Evolutionary conservation across 2,329 filamentous ascomycete species (phyloP), one percentile per base, ranked within the genome.

Genomic region (Cladosporium sp.): DNA sequence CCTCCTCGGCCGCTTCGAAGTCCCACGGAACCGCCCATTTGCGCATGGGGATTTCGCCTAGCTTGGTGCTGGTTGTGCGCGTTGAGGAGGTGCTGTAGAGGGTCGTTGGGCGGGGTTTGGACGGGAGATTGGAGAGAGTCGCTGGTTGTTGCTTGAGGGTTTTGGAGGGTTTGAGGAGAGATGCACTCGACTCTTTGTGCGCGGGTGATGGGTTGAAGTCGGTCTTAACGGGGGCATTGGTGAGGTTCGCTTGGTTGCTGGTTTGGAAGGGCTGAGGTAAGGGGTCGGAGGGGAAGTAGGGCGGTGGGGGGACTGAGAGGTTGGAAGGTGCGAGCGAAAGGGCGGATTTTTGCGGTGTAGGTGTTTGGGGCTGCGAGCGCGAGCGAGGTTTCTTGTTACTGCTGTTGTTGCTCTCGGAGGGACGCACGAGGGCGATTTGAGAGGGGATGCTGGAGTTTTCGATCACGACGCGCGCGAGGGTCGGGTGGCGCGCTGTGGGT

Each of bases 31-130:
- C 62, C 1, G 65, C 62, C 73, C 73, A 75, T 41, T 68, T 66
- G 32, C 68, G 64, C 60, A 73, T 60, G 4, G 73, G 73, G 5
- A 76, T 75, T 56, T 76, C 73, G 38, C 73, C 73, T 7, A 76
- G 62, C 59, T 74, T 74, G 3, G 73, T 76, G 58, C 70, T 72
- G 17, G 69, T 69, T 36, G 50, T 47, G 1, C 37, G 34, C 7
- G 53, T 39, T 9, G 70, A 72, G 4, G 22, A 5, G 22, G 22
- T 27, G 22, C 72, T 74, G 50, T 72, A 72, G n/a, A 48, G 32
- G 63, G 65, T 7, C 68, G 27, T 17, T n/a, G n/a, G n/a, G n/a
- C n/a, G n/a, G n/a, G n/a, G n/a, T n/a, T n/a, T n/a, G n/a, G n/a
- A n/a, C n/a, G n/a, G n/a, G n/a, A n/a, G n/a, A n/a, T n/a, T n/a